phyloP scores from a whole-genome alignment of 2,329 filamentous ascomycete genomes.

The Beauveria rudraprayagi region DNA sequence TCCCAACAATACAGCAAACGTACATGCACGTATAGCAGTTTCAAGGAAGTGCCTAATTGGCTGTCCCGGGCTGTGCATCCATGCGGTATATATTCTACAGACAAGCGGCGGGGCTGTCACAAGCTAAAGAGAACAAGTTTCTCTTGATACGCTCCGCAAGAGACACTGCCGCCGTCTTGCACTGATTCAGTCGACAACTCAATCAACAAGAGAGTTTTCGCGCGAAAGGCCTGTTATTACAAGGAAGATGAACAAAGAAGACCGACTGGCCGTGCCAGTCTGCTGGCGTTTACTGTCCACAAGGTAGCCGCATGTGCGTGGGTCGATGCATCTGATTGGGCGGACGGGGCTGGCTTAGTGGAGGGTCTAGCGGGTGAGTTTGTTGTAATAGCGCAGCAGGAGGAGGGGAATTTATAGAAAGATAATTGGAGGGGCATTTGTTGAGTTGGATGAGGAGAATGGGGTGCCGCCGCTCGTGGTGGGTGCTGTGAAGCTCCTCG shows the following conservation, averaged over 20 bases:
- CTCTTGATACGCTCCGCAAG: not conserved
- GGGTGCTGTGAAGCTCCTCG: not conserved
- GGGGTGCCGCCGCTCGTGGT: not conserved
- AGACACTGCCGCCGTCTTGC: not conserved
- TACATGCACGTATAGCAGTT: not conserved
- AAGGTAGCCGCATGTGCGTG: slow-evolving; percentile 11
- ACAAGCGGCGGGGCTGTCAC: slow-evolving; percentile 5
- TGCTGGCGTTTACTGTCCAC: slow-evolving; percentile 3
- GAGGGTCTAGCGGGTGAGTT: not conserved
- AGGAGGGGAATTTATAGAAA: not conserved
- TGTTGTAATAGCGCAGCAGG: not conserved
- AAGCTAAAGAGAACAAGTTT: not conserved
- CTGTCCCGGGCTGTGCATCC: not conserved
- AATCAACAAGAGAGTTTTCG: not conserved
- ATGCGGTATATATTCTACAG: slow-evolving; percentile 6
- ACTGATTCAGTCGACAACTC: not conserved
- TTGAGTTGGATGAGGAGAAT: not conserved
- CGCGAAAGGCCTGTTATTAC: not conserved
- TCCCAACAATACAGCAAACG: slow-evolving; percentile 1
- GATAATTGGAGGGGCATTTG: not conserved
- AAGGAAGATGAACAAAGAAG: not conserved
- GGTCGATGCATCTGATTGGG: slow-evolving; percentile 12
- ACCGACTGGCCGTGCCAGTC: not conserved
- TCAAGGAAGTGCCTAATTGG: not conserved
- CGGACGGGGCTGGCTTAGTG: slow-evolving; percentile 7